A percentile compares a stretch with the other conserved stretches of the same genome.
These are phyloP conservation scores for Thermomucor indicae-seudaticae DNA, from an alignment of 371 early-diverging fungal species.

Conservation along the genomic window DNA sequence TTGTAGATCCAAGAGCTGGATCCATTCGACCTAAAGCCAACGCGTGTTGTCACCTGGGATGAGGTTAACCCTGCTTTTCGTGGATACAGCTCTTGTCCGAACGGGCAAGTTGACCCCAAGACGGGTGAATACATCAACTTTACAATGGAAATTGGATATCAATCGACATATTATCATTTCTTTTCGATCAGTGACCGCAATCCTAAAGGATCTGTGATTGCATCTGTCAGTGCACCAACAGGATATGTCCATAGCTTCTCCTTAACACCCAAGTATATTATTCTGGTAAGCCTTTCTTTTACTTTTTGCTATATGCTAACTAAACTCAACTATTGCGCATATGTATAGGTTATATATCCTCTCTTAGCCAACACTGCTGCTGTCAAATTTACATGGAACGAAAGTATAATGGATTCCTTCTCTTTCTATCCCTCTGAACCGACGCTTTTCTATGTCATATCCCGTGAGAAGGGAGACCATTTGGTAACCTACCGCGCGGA, in stretches of 20 bases:
- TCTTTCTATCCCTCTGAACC: conserved; percentile 50
- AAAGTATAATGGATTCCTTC: conserved; percentile 65
- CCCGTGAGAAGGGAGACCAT: conserved; percentile 58
- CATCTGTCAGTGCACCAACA: conserved; percentile 58
- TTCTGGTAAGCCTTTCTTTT: conserved; percentile 40
- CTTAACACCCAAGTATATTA: conserved; percentile 64
- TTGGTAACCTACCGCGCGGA: conserved; percentile 61
- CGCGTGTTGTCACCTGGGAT: conserved; percentile 57
- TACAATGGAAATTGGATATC: conserved; percentile 65
- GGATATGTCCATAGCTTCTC: conserved; percentile 70
- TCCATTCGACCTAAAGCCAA: conserved; percentile 66
- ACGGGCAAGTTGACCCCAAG: conserved; percentile 59
- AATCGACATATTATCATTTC: conserved; percentile 59
- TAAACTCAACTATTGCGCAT: neutral
- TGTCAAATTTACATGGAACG: conserved; percentile 63
- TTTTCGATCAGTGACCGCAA: conserved; percentile 56
- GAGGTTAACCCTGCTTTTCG: conserved; percentile 67
- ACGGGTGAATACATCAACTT: conserved; percentile 74
- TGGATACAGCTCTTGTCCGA: conserved; percentile 69
- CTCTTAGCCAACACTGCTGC: conserved; percentile 51
- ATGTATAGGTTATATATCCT: conserved; percentile 41
- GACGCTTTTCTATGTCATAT: conserved; percentile 64
- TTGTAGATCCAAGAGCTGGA: conserved; percentile 67
- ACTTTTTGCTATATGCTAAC: neutral
- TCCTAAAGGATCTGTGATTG: conserved; percentile 60